Evolutionary conservation across 2,329 filamentous ascomycete genomes (phyloP).

Genomic region (Beauveria bassiana): DNA sequence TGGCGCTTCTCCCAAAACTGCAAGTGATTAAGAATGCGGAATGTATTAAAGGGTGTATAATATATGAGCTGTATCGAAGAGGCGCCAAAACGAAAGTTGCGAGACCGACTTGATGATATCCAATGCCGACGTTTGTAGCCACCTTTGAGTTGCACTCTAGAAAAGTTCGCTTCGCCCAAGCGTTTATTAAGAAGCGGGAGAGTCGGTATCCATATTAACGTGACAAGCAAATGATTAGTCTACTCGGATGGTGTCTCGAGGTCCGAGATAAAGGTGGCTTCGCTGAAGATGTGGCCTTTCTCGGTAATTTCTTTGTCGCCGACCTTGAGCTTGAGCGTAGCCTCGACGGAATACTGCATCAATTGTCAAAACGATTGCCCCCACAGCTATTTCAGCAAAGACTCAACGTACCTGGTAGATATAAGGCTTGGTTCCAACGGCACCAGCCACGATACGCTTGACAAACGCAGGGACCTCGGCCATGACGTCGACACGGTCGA

Average conservation of each 20-base stretch:
- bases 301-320: slow-evolving; percentile 73
- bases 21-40: neutral
- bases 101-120: slow-evolving; percentile 18
- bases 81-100: slow-evolving; percentile 16
- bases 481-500: slow-evolving; percentile 87
- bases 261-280: slow-evolving; percentile 88
- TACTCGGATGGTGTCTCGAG: slow-evolving; percentile 27
- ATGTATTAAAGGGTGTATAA: slow-evolving; percentile 13
- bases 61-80: slow-evolving; percentile 6
- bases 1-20: neutral
- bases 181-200: neutral
- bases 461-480: slow-evolving; percentile 92
- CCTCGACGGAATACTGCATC: slow-evolving; percentile 59
- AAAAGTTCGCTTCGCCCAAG: slow-evolving; percentile 1
- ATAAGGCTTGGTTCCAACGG: slow-evolving; percentile 89
- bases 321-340: slow-evolving; percentile 75
- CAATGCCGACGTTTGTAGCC: slow-evolving; percentile 18
- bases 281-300: slow-evolving; percentile 71
- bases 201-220: neutral
- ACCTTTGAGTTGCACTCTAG: slow-evolving; percentile 12
- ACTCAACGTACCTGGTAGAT: slow-evolving; percentile 77
- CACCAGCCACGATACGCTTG: slow-evolving; percentile 83
- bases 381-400: too few species aligned
- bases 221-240: slow-evolving; percentile 8
- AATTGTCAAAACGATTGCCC: neutral